Evolutionary conservation across 2,329 filamentous ascomycete species (phyloP).

Genomic region (Neofusicoccum parvum): DNA sequence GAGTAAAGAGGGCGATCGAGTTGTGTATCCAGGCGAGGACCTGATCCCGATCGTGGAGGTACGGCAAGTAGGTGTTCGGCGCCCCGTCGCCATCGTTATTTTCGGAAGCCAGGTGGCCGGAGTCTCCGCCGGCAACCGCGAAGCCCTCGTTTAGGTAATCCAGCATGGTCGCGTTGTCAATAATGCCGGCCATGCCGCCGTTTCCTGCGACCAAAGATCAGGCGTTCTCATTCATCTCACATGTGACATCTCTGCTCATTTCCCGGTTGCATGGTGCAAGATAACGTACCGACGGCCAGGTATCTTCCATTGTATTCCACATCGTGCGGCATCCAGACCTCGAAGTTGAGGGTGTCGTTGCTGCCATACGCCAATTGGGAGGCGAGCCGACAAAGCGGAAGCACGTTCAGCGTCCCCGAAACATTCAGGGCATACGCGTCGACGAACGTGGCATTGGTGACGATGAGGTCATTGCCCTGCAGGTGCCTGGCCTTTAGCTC

Average conservation of each 20-base stretch:
- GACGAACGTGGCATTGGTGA: not conserved
- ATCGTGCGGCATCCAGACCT: constrained; percentile 18
- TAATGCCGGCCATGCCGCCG: constrained; percentile 22
- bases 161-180: constrained; percentile 20
- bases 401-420: not conserved
- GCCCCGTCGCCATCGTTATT: constrained; percentile 21
- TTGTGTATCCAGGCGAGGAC: constrained; percentile 24
- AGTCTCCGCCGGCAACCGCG: constrained; percentile 23
- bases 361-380: constrained; percentile 3
- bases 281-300: constrained; percentile 17
- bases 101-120: constrained; percentile 20
- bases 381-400: constrained; percentile 17
- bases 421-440: not conserved
- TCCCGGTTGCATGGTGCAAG: not conserved
- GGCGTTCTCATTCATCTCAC: not conserved
- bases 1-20: constrained; percentile 23
- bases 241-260: not conserved
- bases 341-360: constrained; percentile 9
- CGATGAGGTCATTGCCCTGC: not conserved
- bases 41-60: constrained; percentile 21
- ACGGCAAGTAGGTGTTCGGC: constrained; percentile 23
- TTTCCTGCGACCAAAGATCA: constrained; percentile 18
- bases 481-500: constrained; percentile 2
- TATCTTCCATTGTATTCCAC: constrained; percentile 18
- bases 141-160: constrained; percentile 22